Base-by-base conservation (phyloP, 148 eudicot species). In the Vaccinium vitisidaea region DNA sequence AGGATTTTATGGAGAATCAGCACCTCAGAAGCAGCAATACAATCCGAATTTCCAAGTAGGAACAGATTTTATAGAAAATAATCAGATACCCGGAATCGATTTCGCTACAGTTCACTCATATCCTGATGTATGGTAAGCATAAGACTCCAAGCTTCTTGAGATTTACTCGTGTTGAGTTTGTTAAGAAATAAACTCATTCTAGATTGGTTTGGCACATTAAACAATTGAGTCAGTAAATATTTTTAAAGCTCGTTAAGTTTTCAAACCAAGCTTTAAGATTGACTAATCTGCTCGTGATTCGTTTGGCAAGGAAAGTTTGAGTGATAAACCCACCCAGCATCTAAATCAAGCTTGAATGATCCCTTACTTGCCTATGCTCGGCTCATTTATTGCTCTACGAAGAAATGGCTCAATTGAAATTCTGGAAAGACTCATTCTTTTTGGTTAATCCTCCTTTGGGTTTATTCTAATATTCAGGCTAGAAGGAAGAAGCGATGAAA, bases 81-180 rank as follows among this genome's bases (percentile, higher is more conserved):
- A 94, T 86, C 93, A 85, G 15, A 84, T 92, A 19, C 75, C 90
- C 13, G 91, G 69, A 11, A 87, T 94, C 2, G 98, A 94, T 87
- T 94, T 94, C 50, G 94, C 95, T 1, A 93, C 98, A 0, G 88
- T 91, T 83, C 98, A 93, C 87, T 89, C 92, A 0, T 94, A 94
- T 83, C 97, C 97, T 8, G 94, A 91, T 74, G 86, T 83, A 52
- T 94, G 94, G 97, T 94, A 83, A 82, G 76, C 15, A 54, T 12
- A 16, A 63, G 69, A 63, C 13, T n/a, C 69, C 12, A 9, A n/a
- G 74, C 74, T 1, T 13, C 74, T 13, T 14, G 73, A 69, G 39
- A 69, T 27, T 12, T 16, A 30, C 43, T 69, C 8, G 18, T 69
- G 39, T 27, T 67, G 25, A 63, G 14, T 27, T 25, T 25, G 15